Evolutionary conservation across 1,139 yeast genomes (phyloP), one percentile per base, ranked within the genome.

Genomic region (Debaryomyces fabryi): DNA sequence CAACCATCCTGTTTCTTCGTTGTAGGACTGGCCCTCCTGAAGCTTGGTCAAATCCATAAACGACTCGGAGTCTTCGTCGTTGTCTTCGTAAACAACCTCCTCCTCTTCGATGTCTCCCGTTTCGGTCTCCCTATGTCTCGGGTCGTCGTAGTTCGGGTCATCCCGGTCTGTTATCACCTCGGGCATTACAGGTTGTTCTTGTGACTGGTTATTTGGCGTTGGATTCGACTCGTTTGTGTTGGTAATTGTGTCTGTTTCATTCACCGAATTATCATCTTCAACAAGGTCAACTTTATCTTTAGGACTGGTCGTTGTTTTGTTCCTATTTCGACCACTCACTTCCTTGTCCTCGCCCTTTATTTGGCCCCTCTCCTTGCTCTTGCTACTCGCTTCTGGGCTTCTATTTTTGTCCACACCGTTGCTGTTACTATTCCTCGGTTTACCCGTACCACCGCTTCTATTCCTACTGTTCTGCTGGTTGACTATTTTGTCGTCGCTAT

Each of bases 21-120:
- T 85, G 76, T 63, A 79, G 69, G 63, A 78, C 64, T 87, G 95
- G 39, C 86, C 92, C 27, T 84, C 85, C 66, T 86, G 91, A 46
- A 87, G 70, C 58, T 76, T 77, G 3, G 84, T 74, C 58, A 86
- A 66, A 63, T 85, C 90, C 33, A 83, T 54, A 40, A 65, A 64
- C 16, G 67, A 66, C 27, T 69, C 60, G 12, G 55, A 59, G 12
- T 49, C 51, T 27, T 50, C 35, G 54, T 58, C 20, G 51, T 57
- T 23, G n/a, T 53, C 57, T 3, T 52, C 59, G 30, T 52, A 46
- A 2, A 49, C 50, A 7, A 57, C 58, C 4, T 52, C 50, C 35
- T 55, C 60, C 38, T 54, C 63, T 29, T 56, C 59, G 24, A 54
- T 57, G 33, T 61, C 66, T 16, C 56, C 61, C 13, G 32, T 32